phyloP scores from a whole-genome alignment of 805 yeast genomes.

The Lipomyces chichibuensis region DNA sequence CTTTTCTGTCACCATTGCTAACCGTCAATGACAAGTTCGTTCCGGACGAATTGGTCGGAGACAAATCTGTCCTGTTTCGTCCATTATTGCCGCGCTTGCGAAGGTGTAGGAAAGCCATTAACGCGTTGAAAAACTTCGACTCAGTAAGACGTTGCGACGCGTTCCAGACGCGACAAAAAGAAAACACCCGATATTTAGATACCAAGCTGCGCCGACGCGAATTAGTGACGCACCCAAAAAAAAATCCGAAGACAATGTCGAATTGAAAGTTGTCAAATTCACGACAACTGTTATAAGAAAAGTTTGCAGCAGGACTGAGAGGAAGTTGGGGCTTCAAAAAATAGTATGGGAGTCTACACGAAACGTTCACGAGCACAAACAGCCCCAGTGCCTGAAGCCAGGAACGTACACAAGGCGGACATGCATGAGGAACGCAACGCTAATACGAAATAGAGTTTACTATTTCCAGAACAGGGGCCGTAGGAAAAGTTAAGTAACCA shows the following conservation, averaged over 20 bases:
- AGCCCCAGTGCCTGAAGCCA: neutral
- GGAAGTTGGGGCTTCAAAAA: neutral
- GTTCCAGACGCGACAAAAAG: neutral
- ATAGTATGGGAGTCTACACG: neutral
- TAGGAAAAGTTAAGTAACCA: neutral
- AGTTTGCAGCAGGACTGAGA: neutral
- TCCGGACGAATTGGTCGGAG: neutral
- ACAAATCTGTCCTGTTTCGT: slow-evolving; percentile 6
- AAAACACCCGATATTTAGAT: neutral
- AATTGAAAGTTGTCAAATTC: neutral
- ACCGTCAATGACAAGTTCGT: neutral
- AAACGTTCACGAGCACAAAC: neutral
- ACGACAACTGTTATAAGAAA: neutral
- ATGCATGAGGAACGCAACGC: neutral
- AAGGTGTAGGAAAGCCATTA: slow-evolving; percentile 15
- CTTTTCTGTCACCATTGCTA: neutral
- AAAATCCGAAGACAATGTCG: neutral
- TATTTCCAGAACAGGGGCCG: neutral
- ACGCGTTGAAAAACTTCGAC: neutral
- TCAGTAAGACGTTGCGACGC: neutral
- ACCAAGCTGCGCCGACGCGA: neutral
- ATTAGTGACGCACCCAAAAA: neutral
- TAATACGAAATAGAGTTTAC: neutral
- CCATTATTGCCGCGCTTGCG: slow-evolving; percentile 11
- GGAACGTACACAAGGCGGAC: neutral